phyloP scores from a whole-genome alignment of 495 filamentous ascomycete species.

The Aspergillus affinis region DNA sequence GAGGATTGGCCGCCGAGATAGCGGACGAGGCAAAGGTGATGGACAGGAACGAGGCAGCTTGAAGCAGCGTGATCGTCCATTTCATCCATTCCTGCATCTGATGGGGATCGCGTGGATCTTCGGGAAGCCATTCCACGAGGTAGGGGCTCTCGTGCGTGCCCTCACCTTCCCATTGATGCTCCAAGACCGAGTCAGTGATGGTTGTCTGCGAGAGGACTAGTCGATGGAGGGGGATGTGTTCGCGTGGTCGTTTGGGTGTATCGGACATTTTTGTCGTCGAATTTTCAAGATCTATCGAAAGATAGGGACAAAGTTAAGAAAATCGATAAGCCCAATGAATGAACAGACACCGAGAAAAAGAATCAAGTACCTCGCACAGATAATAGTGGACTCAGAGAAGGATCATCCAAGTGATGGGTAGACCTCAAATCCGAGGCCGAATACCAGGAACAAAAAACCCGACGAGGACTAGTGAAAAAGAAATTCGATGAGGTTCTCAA shows the following conservation, averaged over 20 bases:
- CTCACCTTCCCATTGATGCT: background rate
- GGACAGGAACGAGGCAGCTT: background rate
- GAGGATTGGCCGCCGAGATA: conserved; percentile 4
- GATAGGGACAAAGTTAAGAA: too few relatives aligned
- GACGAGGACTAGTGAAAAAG: too few relatives aligned
- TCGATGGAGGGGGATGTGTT: background rate
- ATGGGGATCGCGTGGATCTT: background rate
- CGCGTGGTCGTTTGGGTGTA: background rate
- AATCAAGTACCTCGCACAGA: too few relatives aligned
- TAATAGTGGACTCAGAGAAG: too few relatives aligned
- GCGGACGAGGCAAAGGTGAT: background rate
- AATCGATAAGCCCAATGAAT: too few relatives aligned
- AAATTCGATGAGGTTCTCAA: too few relatives aligned
- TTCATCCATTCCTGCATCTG: background rate
- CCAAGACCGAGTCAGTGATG: background rate
- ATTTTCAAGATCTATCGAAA: background rate
- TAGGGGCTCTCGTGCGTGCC: conserved; percentile 28
- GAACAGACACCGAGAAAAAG: too few relatives aligned
- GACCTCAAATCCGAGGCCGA: too few relatives aligned
- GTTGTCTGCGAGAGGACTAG: background rate
- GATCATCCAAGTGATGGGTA: too few relatives aligned
- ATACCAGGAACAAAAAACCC: too few relatives aligned
- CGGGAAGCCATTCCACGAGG: background rate
- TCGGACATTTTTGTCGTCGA: background rate
- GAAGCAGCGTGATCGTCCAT: background rate